Evolutionary conservation across 2,329 filamentous ascomycete species (phyloP).

Genomic region (Paramyrothecium roridum): DNA sequence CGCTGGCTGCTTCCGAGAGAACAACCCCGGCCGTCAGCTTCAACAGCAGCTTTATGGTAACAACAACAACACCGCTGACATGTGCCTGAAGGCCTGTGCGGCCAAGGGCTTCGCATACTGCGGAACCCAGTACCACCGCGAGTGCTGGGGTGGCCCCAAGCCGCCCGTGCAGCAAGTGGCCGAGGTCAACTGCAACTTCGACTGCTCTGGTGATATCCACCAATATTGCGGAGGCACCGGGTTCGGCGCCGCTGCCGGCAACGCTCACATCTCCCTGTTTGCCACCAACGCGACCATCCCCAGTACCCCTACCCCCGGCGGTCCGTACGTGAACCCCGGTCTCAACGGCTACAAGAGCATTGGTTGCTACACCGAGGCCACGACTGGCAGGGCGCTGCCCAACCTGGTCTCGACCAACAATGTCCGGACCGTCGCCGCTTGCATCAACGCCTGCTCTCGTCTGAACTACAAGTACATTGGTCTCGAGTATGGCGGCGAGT

Average conservation of each 20-base stretch:
- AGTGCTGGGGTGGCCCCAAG: background rate
- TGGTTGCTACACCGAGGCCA: slow-evolving; percentile 1
- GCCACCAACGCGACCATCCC: background rate
- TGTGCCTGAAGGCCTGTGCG: background rate
- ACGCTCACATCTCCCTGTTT: background rate
- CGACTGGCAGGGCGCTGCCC: background rate
- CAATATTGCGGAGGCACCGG: slow-evolving; percentile 1
- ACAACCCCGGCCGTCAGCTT: slow-evolving; percentile 1
- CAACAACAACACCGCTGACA: background rate
- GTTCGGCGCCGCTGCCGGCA: background rate
- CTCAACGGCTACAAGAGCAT: slow-evolving; percentile 1
- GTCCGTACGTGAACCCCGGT: slow-evolving; percentile 1
- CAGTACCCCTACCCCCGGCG: background rate
- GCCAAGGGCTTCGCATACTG: background rate
- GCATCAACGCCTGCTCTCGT: background rate
- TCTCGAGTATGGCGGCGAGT: slow-evolving; percentile 1
- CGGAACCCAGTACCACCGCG: slow-evolving; percentile 1
- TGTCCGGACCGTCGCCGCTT: background rate
- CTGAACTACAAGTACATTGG: slow-evolving; percentile 1
- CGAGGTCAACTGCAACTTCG: slow-evolving; percentile 1
- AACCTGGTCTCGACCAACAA: background rate
- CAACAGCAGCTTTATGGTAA: background rate
- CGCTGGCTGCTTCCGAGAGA: slow-evolving; percentile 1
- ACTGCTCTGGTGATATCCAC: background rate
- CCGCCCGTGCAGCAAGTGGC: background rate